These are phyloP conservation scores for Phalaenopsis hybrid DNA, from an alignment of 116 monocot species.

Conservation along the genomic window DNA sequence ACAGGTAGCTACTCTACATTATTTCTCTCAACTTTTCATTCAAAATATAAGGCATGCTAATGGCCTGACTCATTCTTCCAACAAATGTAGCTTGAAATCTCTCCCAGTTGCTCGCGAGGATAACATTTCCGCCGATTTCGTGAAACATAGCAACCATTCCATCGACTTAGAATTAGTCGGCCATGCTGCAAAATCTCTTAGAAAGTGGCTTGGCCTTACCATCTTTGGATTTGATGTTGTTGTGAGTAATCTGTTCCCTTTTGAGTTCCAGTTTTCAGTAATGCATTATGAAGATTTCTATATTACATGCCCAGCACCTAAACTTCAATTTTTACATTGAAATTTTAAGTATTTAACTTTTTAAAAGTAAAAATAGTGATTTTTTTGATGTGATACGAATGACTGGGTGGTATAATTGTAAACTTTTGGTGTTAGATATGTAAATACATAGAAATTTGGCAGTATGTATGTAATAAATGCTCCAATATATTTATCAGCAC, in stretches of 20 bases:
- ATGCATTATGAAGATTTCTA: neutral
- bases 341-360: too few relatives aligned
- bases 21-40: neutral
- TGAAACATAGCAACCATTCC: slow-evolving; percentile 12
- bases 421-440: too few relatives aligned
- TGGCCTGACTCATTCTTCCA: neutral
- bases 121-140: neutral
- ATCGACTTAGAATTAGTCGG: slow-evolving; percentile 55
- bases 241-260: slow-evolving; percentile 39
- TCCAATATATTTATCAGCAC: too few relatives aligned
- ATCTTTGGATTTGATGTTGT: slow-evolving; percentile 98
- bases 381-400: too few relatives aligned
- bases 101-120: slow-evolving; percentile 54
- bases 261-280: slow-evolving; percentile 3
- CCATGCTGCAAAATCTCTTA: slow-evolving; percentile 62
- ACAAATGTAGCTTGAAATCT: slow-evolving; percentile 65
- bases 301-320: too few relatives aligned
- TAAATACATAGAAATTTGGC: too few relatives aligned
- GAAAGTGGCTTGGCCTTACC: slow-evolving; percentile 54
- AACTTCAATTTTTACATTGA: too few relatives aligned
- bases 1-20: slow-evolving; percentile 48
- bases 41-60: neutral
- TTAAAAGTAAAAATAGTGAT: too few relatives aligned
- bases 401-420: too few relatives aligned
- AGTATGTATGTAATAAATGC: too few relatives aligned